A percentile compares a stretch with the other conserved stretches of the same genome.
phyloP scores from a whole-genome alignment of 345 rosid genomes.

The Euphorbia pulcherrima region DNA sequence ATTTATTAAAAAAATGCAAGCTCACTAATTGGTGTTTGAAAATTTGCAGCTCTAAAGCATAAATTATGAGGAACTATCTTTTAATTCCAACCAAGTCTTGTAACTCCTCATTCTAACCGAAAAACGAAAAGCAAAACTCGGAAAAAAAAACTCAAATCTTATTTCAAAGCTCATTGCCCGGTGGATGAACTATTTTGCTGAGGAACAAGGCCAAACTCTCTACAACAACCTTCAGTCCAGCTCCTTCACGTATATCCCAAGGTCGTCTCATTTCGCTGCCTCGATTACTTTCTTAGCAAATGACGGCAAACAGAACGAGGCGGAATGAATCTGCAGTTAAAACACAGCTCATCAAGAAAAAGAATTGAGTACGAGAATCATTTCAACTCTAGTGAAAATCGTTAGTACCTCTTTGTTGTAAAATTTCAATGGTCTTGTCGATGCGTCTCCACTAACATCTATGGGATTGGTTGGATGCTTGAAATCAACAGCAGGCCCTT shows the following conservation, averaged over 20 bases:
- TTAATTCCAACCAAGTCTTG: constrained; percentile 9
- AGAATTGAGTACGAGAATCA: neutral
- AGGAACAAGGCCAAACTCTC: constrained; percentile 13
- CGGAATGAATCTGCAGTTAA: constrained; percentile 70
- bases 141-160: constrained; percentile 8
- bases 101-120: constrained; percentile 4
- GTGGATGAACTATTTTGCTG: constrained; percentile 1
- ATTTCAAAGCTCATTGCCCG: constrained; percentile 23
- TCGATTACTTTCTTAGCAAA: constrained; percentile 90
- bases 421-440: constrained; percentile 59
- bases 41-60: constrained; percentile 11
- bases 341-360: neutral
- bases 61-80: constrained; percentile 7
- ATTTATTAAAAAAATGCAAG: neutral
- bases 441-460: constrained; percentile 40
- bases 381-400: neutral
- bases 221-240: constrained; percentile 3
- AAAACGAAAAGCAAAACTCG: neutral
- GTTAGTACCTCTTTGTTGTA: constrained; percentile 85
- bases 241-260: constrained; percentile 11
- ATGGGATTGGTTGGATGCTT: constrained; percentile 75
- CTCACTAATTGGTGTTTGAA: constrained; percentile 13
- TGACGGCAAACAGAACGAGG: constrained; percentile 89
- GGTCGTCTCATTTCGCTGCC: constrained; percentile 32
- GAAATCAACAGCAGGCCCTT: constrained; percentile 84